These are phyloP conservation scores for Aegilops speltoides DNA, from an alignment of 176 grass and related monocot species.

Conservation along the genomic window DNA sequence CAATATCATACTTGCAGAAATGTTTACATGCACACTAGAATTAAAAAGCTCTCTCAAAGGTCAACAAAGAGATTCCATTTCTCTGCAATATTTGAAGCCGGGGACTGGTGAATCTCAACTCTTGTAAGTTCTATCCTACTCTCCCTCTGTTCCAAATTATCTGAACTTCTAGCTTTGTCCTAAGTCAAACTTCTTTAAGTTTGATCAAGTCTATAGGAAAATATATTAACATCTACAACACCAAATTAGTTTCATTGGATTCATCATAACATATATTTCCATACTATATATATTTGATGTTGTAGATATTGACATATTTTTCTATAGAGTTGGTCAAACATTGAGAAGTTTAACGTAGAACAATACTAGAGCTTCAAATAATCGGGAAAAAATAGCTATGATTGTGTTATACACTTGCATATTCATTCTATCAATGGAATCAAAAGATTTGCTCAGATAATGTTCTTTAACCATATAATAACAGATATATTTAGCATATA, in stretches of 20 bases:
- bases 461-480: constrained; percentile 25
- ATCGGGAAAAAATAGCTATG: neutral
- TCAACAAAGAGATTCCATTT: constrained; percentile 53
- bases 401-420: constrained; percentile 7
- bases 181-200: neutral
- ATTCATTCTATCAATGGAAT: neutral
- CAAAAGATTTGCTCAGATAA: neutral
- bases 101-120: constrained; percentile 89
- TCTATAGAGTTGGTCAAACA: neutral
- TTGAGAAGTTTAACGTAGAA: neutral
- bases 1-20: constrained; percentile 44
- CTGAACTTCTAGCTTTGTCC: neutral
- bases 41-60: constrained; percentile 69
- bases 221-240: neutral
- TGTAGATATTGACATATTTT: neutral
- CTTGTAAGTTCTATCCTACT: constrained; percentile 62
- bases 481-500: neutral
- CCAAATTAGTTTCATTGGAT: neutral
- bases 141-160: neutral
- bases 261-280: neutral
- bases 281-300: neutral
- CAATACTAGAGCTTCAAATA: neutral
- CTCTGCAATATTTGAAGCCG: constrained; percentile 65
- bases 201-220: neutral
- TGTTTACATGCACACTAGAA: constrained; percentile 66